Evolutionary conservation across 768 basidiomycete genomes (phyloP).

Genomic region (Suillus hirtellus): DNA sequence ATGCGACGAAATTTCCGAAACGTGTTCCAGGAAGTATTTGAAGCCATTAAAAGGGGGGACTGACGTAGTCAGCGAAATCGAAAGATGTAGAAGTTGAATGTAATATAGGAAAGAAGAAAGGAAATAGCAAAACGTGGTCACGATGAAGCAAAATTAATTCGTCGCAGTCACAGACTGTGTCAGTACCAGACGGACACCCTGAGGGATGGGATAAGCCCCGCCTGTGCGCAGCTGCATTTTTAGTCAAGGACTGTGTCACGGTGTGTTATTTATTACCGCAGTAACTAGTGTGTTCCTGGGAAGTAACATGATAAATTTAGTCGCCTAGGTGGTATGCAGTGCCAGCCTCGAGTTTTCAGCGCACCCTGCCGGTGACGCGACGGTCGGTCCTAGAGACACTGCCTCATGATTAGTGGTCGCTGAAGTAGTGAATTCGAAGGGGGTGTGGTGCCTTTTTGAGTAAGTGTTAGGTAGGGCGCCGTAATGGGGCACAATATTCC

Average conservation of each 20-base stretch:
- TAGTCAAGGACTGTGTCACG: neutral
- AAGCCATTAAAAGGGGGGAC: slow-evolving; percentile 19
- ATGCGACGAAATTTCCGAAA: slow-evolving; percentile 36
- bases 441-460: neutral
- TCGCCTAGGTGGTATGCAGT: slow-evolving; percentile 3
- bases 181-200: slow-evolving; percentile 12
- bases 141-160: slow-evolving; percentile 13
- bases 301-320: slow-evolving; percentile 9
- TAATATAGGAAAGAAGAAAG: neutral
- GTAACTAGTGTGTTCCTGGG: neutral
- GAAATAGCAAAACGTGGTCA: neutral
- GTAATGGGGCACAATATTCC: neutral
- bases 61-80: slow-evolving; percentile 11
- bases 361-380: neutral
- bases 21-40: slow-evolving; percentile 30
- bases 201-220: slow-evolving; percentile 8
- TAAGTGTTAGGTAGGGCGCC: neutral
- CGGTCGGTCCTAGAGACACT: neutral
- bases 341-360: slow-evolving; percentile 14
- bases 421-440: neutral
- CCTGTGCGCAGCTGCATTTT: neutral
- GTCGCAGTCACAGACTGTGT: slow-evolving; percentile 2
- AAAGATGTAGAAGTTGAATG: slow-evolving; percentile 9
- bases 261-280: slow-evolving; percentile 2
- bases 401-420: neutral